Evolutionary conservation across 2,329 filamentous ascomycete genomes (phyloP), one percentile per base, ranked within the genome.

Genomic region (Fonsecaea erecta): DNA sequence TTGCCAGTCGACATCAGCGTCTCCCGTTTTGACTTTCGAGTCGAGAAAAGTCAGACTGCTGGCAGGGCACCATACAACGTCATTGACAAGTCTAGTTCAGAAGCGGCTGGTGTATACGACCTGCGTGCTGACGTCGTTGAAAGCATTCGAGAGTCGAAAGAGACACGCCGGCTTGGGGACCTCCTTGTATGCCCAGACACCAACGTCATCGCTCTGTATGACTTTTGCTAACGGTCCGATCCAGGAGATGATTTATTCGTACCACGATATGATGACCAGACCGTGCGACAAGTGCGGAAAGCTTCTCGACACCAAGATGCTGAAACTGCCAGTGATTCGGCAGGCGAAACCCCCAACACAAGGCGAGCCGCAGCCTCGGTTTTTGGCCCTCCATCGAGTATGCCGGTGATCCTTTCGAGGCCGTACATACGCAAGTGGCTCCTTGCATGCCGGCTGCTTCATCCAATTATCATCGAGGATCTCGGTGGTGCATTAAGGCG

Each of bases 181-280:
- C 69, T 75, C 79, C 28, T 68, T 68, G 40, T 79, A 77, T 71
- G 69, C 34, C 16, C 18, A 4, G n/a, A 24, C 51, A 18, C 34
- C n/a, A 5, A 18, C 9, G n/a, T 28, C 21, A 9, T 30, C 24
- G 37, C 18, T 32, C 34, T 62, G 60, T 16, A 57, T 69, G 28
- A 71, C 7, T 60, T n/a, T 40, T 59, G 28, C 58, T 61, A 51
- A 61, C 34, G 7, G n/a, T 7, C 26, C 8, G 40, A 8, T 53
- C 28, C 28, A 81, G 79, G 77, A 79, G 57, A 79, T 79, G 74
- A 76, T 80, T 9, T 72, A 75, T 30, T 78, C 79, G 21, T 81
- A 80, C 67, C 68, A 75, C 12, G 74, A 78, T 62, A 72, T 81
- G 64, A 80, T 77, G 52, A 73, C 75, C 32, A 76, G 73, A 1